Evolutionary conservation across 805 yeast genomes (phyloP), one percentile per base, ranked within the genome.

Genomic region (Teunomyces cretensis): DNA sequence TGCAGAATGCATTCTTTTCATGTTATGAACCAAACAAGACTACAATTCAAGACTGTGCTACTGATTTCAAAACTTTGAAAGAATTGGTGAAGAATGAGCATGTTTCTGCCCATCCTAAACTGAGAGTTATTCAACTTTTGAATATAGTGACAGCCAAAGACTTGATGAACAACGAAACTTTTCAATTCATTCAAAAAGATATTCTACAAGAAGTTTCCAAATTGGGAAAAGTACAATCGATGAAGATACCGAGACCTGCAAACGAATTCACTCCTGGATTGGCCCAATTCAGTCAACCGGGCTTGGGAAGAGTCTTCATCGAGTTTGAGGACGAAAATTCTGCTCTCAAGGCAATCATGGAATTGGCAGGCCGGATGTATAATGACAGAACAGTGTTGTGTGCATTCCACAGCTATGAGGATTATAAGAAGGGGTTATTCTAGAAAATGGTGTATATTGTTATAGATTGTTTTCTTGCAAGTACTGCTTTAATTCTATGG

Each of bases 231-330:
- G 78, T 86, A 4, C 65, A 65, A 12, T 70, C 77, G 3, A 64
- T 88, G 1, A 74, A 73, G 45, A 78, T 89, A 13, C 90, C 94
- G 0, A 72, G 76, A 52, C 90, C 83, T 0, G 81, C 56, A 48
- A 76, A 58, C 73, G 79, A 56, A 55, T 75, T 52, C 68, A 74
- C 58, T 44, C 78, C 65, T 45, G 76, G 67, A 39, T 48, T 69
- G 30, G 60, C 57, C 32, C 70, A 66, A 41, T 65, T 66, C 39
- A 55, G 65, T 3, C 69, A 71, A 30, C 73, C 84, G 2, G 88
- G 86, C 5, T 74, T 83, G 39, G 96, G 97, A 0, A 84, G 80
- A 50, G 74, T 89, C 0, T 89, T 74, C 60, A 79, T 87, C 16
- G 80, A 84, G 60, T 90, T 86, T 62, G 73, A 70, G 1, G 67